Base-by-base conservation (phyloP, 495 filamentous ascomycete species). In the Tetracladium marchalianum region DNA sequence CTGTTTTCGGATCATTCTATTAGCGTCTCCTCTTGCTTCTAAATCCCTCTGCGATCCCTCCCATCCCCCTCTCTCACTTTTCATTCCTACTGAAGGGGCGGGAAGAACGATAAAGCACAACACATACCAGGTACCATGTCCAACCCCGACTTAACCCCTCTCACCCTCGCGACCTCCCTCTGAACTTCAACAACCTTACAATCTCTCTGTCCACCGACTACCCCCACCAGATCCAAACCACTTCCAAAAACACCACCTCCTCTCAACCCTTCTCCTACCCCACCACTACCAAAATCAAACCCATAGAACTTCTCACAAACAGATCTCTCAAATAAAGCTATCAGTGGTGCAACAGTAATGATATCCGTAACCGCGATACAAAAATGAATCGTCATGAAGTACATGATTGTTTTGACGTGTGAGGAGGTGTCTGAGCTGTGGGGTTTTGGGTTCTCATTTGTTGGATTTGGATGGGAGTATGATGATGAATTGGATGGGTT, bases 371-470 rank as follows among this genome's bases (percentile, higher is more conserved):
- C 54, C 15, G 48, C 55, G 31, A 58, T 39, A 9, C 54, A 41
- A 17, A 58, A 58, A 37, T 58, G 55, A 11, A 58, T 40, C 2
- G 49, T 18, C 55, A 58, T 54, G 42, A 54, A 58, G 36, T 53
- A 53, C 1, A 48, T 10, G n/a, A 46, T 39, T 7, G 22, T 27
- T 27, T 27, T 27, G 22, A 7, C 22, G 22, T 27, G 22, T 7
- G 22, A 27, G 3, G 22, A 27, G 22, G n/a, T n/a, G n/a, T n/a
- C n/a, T n/a, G n/a, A n/a, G n/a, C n/a, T n/a, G n/a, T 27, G 22
- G 22, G 22, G 3, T 27, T 7, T 27, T 27, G 22, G 22, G 22
- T 3, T 27, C 7, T 27, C 3, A 27, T 3, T 27, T 27, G 22
- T 7, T 27, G 22, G 7, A n/a, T n/a, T n/a, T n/a, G n/a, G n/a